Evolutionary conservation across 768 basidiomycete species (phyloP), one percentile per base, ranked within the genome.

Genomic region (Austroboletus eburneus): DNA sequence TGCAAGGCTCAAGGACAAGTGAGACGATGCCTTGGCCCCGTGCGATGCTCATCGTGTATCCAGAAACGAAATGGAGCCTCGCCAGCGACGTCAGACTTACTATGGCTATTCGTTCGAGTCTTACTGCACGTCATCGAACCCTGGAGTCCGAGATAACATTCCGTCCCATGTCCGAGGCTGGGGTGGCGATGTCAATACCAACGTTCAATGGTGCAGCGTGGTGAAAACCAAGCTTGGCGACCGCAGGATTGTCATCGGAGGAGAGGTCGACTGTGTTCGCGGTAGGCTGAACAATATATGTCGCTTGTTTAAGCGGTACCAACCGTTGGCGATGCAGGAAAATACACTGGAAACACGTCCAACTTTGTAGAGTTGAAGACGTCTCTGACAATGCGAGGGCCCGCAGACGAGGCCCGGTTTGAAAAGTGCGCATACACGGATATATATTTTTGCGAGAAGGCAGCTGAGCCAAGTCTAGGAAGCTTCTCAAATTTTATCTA

Each of bases 81-180:
- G 76, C 12, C 83, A 85, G 24, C 78, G 77, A 2, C 67, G 75
- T 21, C 79, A 83, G 58, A 75, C 76, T 9, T 94, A 94, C 64
- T 89, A 84, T 62, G 91, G 90, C 16, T 93, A 93, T 64, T 78
- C 90, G 0, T 94, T 94, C 54, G 91, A 94, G 62, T 87, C 89
- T 14, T 94, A 84, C 57, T 91, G 87, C 64, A 93, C 91, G 13
- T 65, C 67, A 3, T 60, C 71, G 23, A 43, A 51, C 21, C 64
- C 64, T 8, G 58, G 61, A 1, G 48, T 34, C 49, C 50, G 56
- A 29, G 54, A 57, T 17, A 35, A 35, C 36, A 45, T 39, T 16
- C 51, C 63, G 13, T 62, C 65, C 13, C 63, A 64, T 25, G 70
- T 17, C 8, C 45, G 18, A 20, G 85, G 83, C 2, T 91, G 85